Conservation (phyloP, 345 rosid species). For the Sisymbrium irio region DNA sequence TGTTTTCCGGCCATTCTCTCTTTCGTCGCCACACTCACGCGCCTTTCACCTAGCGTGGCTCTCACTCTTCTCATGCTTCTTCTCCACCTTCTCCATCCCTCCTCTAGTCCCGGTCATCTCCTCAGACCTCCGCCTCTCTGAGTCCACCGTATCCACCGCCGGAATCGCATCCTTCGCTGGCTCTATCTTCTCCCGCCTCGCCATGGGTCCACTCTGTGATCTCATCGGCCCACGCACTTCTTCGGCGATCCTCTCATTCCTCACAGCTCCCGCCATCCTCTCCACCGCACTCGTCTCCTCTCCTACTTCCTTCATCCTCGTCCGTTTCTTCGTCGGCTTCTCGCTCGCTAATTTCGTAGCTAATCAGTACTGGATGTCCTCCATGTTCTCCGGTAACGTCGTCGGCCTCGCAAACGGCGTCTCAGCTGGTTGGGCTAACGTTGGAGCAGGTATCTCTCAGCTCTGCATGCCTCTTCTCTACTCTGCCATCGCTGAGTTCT, state of each 20-base stretch:
- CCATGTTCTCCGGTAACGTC: constrained; percentile 68
- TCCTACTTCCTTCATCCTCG: constrained; percentile 49
- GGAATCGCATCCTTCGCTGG: constrained; percentile 76
- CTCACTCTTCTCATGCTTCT: constrained; percentile 78
- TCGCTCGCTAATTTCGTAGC: constrained; percentile 79
- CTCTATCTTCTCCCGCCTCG: constrained; percentile 79
- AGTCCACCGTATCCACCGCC: constrained; percentile 48
- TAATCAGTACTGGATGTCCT: constrained; percentile 91
- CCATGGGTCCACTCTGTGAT: constrained; percentile 83
- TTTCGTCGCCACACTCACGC: constrained; percentile 64
- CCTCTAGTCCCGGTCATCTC: constrained; percentile 75
- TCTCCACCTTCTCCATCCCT: constrained; percentile 90
- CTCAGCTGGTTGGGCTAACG: constrained; percentile 81
- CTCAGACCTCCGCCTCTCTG: constrained; percentile 52
- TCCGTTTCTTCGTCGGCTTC: constrained; percentile 69
- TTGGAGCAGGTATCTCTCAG: constrained; percentile 71
- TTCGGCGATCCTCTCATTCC: constrained; percentile 61
- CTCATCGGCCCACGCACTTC: constrained; percentile 67
- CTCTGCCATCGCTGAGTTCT: constrained; percentile 21
- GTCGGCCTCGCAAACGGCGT: constrained; percentile 79
- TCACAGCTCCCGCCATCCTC: constrained; percentile 61
- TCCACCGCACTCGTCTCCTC: constrained; percentile 51
- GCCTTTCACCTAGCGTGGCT: constrained; percentile 88
- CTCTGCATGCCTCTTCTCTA: constrained; percentile 69
- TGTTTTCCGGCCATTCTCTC: constrained; percentile 52